Percentiles rank a stretch among this genome's conserved stretches.
phyloP scores from a whole-genome alignment of 1,139 yeast species.

The Pichia sp. region DNA sequence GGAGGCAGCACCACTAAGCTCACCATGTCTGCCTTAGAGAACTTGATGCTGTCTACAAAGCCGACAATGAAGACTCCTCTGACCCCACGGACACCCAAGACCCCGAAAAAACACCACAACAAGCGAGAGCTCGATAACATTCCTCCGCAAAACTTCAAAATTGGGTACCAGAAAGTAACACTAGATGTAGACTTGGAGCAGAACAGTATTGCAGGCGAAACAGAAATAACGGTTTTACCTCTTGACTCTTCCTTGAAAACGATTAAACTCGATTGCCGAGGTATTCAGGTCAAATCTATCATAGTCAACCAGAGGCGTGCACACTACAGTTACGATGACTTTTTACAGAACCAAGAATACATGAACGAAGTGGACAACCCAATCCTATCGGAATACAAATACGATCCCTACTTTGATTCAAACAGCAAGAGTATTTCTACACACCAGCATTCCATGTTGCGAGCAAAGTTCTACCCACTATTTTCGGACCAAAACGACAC shows the following conservation, averaged over 20 bases:
- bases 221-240: constrained; percentile 81
- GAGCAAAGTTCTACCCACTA: constrained; percentile 59
- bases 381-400: constrained; percentile 34
- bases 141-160: constrained; percentile 41
- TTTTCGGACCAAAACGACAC: constrained; percentile 62
- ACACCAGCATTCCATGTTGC: constrained; percentile 61
- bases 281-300: constrained; percentile 61
- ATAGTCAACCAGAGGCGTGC: constrained; percentile 58
- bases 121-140: constrained; percentile 26
- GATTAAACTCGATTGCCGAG: constrained; percentile 77
- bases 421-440: constrained; percentile 44
- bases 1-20: neutral
- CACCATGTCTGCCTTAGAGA: neutral
- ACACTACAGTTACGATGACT: constrained; percentile 48
- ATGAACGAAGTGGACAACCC: constrained; percentile 31
- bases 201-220: constrained; percentile 59
- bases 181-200: constrained; percentile 62
- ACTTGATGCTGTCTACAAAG: constrained; percentile 12
- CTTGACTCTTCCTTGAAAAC: constrained; percentile 53
- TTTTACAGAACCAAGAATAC: constrained; percentile 35
- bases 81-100: constrained; percentile 20
- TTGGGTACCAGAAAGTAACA: constrained; percentile 67
- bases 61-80: constrained; percentile 31
- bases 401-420: constrained; percentile 42
- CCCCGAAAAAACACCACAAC: constrained; percentile 28